These are phyloP conservation scores for Aristolochia californica DNA, from an alignment of 164 flowering plant species.

Conservation along the genomic window DNA sequence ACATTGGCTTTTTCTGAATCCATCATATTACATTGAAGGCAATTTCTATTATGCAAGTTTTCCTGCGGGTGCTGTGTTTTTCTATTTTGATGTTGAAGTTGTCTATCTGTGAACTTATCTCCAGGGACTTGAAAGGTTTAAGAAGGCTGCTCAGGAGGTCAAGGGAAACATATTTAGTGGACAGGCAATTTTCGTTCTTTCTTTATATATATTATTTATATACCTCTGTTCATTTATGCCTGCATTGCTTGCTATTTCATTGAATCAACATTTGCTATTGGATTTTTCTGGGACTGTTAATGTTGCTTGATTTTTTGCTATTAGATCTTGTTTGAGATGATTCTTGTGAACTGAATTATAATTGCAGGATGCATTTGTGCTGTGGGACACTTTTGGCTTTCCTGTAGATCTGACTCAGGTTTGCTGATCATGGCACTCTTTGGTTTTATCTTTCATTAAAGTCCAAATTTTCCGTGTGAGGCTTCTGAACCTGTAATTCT, in stretches of 20 bases:
- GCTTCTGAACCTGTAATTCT: background rate
- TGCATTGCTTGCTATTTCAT: background rate
- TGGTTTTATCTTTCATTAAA: background rate
- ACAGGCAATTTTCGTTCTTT: slow-evolving; percentile 35
- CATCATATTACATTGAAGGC: no score
- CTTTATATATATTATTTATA: background rate
- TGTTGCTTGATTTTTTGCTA: background rate
- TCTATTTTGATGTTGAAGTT: background rate
- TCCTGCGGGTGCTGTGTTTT: no score
- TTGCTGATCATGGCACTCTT: background rate
- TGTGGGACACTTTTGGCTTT: slow-evolving; percentile 99
- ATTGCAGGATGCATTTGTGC: slow-evolving; percentile 90
- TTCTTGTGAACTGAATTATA: background rate
- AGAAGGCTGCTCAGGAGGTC: slow-evolving; percentile 83
- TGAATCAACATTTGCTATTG: no score
- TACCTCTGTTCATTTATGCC: background rate
- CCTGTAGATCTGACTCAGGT: slow-evolving; percentile 98
- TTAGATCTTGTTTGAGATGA: background rate
- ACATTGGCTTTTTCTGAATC: no score
- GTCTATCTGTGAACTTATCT: background rate
- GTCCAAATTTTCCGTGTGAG: background rate
- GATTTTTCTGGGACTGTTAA: background rate
- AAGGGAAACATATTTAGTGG: slow-evolving; percentile 73
- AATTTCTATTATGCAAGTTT: no score
- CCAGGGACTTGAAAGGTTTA: slow-evolving; percentile 96